Conservation (phyloP, 179 eudicot species). For the Spergularia azorica region DNA sequence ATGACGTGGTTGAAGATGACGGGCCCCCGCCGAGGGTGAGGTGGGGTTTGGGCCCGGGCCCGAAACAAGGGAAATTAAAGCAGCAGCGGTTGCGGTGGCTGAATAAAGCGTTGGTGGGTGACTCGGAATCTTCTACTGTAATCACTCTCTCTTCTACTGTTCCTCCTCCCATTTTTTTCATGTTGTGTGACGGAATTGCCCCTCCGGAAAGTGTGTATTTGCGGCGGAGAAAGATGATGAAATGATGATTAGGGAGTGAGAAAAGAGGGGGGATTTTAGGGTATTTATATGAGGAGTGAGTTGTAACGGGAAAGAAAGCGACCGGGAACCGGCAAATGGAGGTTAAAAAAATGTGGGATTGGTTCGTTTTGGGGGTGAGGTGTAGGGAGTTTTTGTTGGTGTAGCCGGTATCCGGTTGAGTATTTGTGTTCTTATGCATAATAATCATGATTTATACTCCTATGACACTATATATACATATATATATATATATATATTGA, state of each 20-base stretch:
- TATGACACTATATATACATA: no score
- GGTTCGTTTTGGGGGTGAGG: neutral
- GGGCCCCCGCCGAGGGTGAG: constrained; percentile 19
- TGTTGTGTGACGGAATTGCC: constrained; percentile 3
- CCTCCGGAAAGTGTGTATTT: neutral
- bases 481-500: no score
- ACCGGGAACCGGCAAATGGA: constrained; percentile 17
- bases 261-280: constrained; percentile 13
- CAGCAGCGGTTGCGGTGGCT: constrained; percentile 31
- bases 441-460: no score
- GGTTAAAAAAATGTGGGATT: constrained; percentile 1
- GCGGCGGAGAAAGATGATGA: neutral
- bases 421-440: neutral
- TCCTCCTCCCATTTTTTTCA: neutral
- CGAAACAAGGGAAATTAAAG: constrained; percentile 32
- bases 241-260: neutral
- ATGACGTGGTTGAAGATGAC: neutral
- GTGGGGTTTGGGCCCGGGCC: constrained; percentile 22
- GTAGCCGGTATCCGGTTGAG: neutral
- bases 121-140: constrained; percentile 15
- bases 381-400: neutral
- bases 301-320: constrained; percentile 27
- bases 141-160: constrained; percentile 16
- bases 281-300: neutral
- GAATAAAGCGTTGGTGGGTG: constrained; percentile 20